phyloP scores from a whole-genome alignment of 768 basidiomycete genomes.

The Neoboletus magnificus region DNA sequence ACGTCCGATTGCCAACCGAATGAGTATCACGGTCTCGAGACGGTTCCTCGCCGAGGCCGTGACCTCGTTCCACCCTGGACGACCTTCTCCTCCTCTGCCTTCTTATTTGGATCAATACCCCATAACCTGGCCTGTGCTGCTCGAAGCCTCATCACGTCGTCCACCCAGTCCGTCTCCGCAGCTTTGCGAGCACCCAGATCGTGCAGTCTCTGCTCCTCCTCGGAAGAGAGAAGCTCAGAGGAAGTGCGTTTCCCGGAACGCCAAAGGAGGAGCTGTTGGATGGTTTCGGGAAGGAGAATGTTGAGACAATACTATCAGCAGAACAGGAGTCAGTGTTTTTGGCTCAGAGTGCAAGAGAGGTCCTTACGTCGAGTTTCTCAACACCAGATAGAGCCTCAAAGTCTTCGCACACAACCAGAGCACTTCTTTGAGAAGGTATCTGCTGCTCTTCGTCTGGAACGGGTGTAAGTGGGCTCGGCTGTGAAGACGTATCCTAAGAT shows the following conservation, averaged over 20 bases:
- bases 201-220: slow-evolving; percentile 57
- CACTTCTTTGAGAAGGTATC: not conserved
- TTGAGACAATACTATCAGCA: slow-evolving; percentile 61
- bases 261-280: slow-evolving; percentile 75
- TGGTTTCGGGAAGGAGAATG: slow-evolving; percentile 67
- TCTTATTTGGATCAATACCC: slow-evolving; percentile 28
- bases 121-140: slow-evolving; percentile 39
- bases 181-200: slow-evolving; percentile 45
- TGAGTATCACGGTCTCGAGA: slow-evolving; percentile 17
- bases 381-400: slow-evolving; percentile 44
- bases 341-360: slow-evolving; percentile 1
- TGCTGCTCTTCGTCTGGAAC: slow-evolving; percentile 11
- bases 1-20: not conserved
- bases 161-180: slow-evolving; percentile 65
- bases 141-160: slow-evolving; percentile 48
- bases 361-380: slow-evolving; percentile 52
- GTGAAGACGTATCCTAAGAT: slow-evolving; percentile 15
- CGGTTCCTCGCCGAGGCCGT: slow-evolving; percentile 23
- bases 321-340: not conserved
- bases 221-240: slow-evolving; percentile 42
- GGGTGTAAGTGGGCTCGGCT: slow-evolving; percentile 23
- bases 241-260: slow-evolving; percentile 56
- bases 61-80: slow-evolving; percentile 29
- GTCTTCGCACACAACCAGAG: slow-evolving; percentile 37
- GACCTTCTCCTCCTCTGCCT: slow-evolving; percentile 41